These are phyloP conservation scores for Delonix regia DNA, from an alignment of 306 rosid genomes.

Conservation along the genomic window DNA sequence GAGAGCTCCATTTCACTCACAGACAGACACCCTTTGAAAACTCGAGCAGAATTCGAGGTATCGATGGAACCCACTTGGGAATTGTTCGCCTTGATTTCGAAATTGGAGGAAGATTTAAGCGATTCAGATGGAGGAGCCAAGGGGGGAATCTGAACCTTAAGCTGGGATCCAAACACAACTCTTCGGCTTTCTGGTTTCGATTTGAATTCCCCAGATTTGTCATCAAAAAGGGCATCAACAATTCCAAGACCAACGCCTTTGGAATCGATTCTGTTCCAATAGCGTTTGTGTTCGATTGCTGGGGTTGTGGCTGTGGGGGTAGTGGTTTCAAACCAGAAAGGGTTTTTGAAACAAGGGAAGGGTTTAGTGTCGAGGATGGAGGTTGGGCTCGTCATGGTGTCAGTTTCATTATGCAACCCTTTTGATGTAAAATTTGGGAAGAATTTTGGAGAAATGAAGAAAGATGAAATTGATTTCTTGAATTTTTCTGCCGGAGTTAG, in stretches of 20 bases:
- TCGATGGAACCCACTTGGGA: slow-evolving; percentile 48
- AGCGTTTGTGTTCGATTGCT: slow-evolving; percentile 50
- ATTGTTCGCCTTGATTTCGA: slow-evolving; percentile 42
- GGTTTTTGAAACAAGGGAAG: slow-evolving; percentile 55
- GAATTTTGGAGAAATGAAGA: slow-evolving; percentile 64
- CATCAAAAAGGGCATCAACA: slow-evolving; percentile 71
- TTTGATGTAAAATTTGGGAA: slow-evolving; percentile 58
- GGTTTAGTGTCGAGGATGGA: slow-evolving; percentile 77
- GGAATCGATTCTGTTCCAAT: slow-evolving; percentile 59
- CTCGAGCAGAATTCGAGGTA: slow-evolving; percentile 37
- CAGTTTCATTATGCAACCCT: slow-evolving; percentile 52
- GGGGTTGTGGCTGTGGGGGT: slow-evolving; percentile 47
- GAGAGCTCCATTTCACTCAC: slow-evolving; percentile 80
- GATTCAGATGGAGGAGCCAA: slow-evolving; percentile 41
- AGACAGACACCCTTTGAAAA: slow-evolving; percentile 57
- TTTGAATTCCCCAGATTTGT: slow-evolving; percentile 39
- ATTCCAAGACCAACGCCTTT: slow-evolving; percentile 81
- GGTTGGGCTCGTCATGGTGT: slow-evolving; percentile 74
- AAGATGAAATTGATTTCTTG: slow-evolving; percentile 49
- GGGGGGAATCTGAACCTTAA: slow-evolving; percentile 74
- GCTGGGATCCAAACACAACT: slow-evolving; percentile 85
- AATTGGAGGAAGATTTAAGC: slow-evolving; percentile 40
- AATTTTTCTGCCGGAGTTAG: slow-evolving; percentile 39
- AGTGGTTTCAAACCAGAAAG: slow-evolving; percentile 63
- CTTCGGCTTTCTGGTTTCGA: slow-evolving; percentile 50